A percentile compares a stretch with the other conserved stretches of the same genome.
Conservation (phyloP, 2,329 filamentous ascomycete genomes). For the Neofusicoccum ribis region DNA sequence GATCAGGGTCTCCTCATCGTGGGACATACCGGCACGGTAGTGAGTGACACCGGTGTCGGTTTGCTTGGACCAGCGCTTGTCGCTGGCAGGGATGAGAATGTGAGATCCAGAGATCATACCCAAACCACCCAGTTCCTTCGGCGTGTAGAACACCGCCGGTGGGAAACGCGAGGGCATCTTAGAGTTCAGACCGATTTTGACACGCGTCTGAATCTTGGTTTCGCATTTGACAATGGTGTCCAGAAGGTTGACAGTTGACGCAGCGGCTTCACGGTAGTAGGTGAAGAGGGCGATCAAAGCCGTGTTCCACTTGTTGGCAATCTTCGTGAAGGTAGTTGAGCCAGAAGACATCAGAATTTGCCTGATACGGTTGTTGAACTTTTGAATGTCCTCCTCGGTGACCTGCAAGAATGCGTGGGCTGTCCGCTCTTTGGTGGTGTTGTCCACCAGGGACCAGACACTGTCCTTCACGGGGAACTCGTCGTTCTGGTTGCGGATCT, state of each 20-base stretch:
- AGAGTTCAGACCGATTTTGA: constrained; percentile 97
- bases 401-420: constrained; percentile 97
- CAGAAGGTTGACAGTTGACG: constrained; percentile 88
- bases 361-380: constrained; percentile 98
- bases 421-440: constrained; percentile 93
- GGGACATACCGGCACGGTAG: constrained; percentile 95
- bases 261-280: constrained; percentile 96
- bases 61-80: constrained; percentile 98
- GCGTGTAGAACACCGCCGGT: constrained; percentile 97
- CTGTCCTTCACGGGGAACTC: constrained; percentile 98
- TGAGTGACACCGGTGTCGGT: constrained; percentile 97
- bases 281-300: constrained; percentile 96
- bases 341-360: constrained; percentile 99
- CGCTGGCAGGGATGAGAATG: constrained; percentile 93
- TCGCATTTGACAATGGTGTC: constrained; percentile 99
- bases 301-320: constrained; percentile 99
- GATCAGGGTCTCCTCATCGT: constrained; percentile 95
- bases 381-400: constrained; percentile 95
- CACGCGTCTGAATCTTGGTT: constrained; percentile 97
- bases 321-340: constrained; percentile 99
- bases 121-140: constrained; percentile 93
- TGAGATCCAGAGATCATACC: constrained; percentile 99
- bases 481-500: constrained; percentile 91
- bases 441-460: constrained; percentile 96
- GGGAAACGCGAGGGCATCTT: constrained; percentile 99